phyloP scores from a whole-genome alignment of 176 grass and related monocot species.

The Otatea glauca region DNA sequence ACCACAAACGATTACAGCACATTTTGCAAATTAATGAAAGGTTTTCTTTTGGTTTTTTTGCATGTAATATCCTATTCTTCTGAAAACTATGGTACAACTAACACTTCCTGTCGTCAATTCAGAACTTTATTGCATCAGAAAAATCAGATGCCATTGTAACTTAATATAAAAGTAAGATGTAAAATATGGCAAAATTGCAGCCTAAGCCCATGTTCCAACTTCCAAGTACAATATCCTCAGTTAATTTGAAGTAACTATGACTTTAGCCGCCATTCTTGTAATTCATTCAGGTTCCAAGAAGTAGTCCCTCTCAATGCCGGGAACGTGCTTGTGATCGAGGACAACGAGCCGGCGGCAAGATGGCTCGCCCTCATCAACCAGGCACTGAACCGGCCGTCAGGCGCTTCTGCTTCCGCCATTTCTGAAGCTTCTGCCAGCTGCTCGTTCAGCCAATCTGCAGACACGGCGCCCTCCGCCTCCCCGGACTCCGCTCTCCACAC shows the following conservation, averaged over 20 bases:
- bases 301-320: constrained; percentile 94
- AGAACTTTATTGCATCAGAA: too few species aligned
- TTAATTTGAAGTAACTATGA: not conserved
- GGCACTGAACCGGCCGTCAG: constrained; percentile 67
- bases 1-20: too few species aligned
- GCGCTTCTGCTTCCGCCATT: not conserved
- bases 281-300: constrained; percentile 61
- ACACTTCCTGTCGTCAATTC: too few species aligned
- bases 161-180: too few species aligned
- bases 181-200: too few species aligned
- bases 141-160: too few species aligned
- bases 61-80: too few species aligned
- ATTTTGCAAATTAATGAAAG: too few species aligned
- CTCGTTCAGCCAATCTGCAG: constrained; percentile 29
- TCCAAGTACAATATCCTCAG: not conserved
- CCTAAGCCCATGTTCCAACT: too few species aligned
- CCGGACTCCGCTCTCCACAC: constrained; percentile 36
- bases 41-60: too few species aligned
- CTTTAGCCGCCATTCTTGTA: not conserved
- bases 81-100: too few species aligned
- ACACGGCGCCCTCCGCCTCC: constrained; percentile 2
- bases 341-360: constrained; percentile 80
- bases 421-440: constrained; percentile 15
- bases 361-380: constrained; percentile 90
- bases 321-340: constrained; percentile 92